Evolutionary conservation across 768 basidiomycete species (phyloP).

Genomic region (Leccinum fibrillosum): DNA sequence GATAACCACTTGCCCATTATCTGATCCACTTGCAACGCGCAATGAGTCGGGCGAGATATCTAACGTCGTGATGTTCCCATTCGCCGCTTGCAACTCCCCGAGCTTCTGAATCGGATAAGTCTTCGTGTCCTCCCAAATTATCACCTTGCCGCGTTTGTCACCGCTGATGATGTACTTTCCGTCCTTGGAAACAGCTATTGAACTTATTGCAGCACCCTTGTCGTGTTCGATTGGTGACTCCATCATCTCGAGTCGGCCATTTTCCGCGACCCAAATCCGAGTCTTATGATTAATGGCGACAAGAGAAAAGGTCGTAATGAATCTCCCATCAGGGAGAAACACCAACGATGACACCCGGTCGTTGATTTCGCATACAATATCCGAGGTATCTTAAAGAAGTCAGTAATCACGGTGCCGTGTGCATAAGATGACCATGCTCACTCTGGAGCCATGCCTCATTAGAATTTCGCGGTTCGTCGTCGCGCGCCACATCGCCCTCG

Average conservation of each 20-base stretch:
- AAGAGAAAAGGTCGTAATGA: background rate
- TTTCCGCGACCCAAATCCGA: background rate
- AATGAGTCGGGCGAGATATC: constrained; percentile 8
- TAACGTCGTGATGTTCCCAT: constrained; percentile 3
- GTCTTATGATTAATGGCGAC: background rate
- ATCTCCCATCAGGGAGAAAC: constrained; percentile 1
- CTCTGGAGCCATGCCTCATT: background rate
- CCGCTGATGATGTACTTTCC: constrained; percentile 12
- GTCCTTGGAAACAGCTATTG: constrained; percentile 4
- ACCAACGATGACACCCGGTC: background rate
- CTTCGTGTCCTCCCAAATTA: constrained; percentile 4
- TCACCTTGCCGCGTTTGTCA: constrained; percentile 2
- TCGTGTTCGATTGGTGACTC: background rate
- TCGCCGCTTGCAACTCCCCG: background rate
- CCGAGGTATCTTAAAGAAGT: background rate
- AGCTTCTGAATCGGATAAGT: background rate
- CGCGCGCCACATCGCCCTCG: background rate
- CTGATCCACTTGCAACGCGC: constrained; percentile 2
- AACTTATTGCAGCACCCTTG: background rate
- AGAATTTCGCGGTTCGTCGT: background rate
- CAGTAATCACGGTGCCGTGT: background rate
- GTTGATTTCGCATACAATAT: background rate
- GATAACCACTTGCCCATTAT: constrained; percentile 1
- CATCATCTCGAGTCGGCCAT: background rate
- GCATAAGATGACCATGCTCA: background rate